A percentile compares a stretch with the other conserved stretches of the same genome.
Conservation (phyloP, 2,329 filamentous ascomycete genomes). For the Leptographium wingfieldii region DNA sequence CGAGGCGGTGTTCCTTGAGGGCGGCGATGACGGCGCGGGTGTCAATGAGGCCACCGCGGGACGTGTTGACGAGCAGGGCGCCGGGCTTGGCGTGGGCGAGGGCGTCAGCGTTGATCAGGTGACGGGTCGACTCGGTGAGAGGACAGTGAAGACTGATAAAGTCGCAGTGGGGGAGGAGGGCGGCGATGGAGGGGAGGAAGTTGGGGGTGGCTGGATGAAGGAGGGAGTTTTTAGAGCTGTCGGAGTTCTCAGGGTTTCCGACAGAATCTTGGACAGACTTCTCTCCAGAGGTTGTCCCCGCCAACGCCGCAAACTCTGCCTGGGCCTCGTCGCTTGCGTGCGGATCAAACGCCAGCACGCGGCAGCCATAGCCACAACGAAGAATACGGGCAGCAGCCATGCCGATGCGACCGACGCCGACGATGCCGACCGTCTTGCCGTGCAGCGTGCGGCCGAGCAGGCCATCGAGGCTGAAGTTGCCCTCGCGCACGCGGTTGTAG, state of each 20-base stretch:
- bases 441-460: conserved; percentile 47
- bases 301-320: conserved; percentile 28
- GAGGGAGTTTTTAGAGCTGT: too few species aligned
- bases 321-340: conserved; percentile 25
- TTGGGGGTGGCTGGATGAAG: too few species aligned
- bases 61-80: conserved; percentile 55
- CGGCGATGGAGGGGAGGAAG: conserved; percentile 31
- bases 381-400: conserved; percentile 49
- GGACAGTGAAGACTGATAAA: conserved; percentile 56
- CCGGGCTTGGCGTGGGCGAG: conserved; percentile 44
- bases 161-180: conserved; percentile 37
- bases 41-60: conserved; percentile 51
- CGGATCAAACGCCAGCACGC: conserved; percentile 48
- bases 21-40: conserved; percentile 46
- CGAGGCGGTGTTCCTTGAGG: conserved; percentile 46
- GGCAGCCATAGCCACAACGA: conserved; percentile 51
- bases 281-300: too few species aligned
- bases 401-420: conserved; percentile 55
- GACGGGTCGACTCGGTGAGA: conserved; percentile 43
- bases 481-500: conserved; percentile 55
- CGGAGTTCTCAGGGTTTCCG: too few species aligned
- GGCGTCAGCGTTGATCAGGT: conserved; percentile 44
- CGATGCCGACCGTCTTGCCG: conserved; percentile 53
- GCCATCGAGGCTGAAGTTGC: conserved; percentile 54
- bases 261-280: too few species aligned